phyloP scores from a whole-genome alignment of 805 yeast genomes.

The Pichia nanzhaoensis region DNA sequence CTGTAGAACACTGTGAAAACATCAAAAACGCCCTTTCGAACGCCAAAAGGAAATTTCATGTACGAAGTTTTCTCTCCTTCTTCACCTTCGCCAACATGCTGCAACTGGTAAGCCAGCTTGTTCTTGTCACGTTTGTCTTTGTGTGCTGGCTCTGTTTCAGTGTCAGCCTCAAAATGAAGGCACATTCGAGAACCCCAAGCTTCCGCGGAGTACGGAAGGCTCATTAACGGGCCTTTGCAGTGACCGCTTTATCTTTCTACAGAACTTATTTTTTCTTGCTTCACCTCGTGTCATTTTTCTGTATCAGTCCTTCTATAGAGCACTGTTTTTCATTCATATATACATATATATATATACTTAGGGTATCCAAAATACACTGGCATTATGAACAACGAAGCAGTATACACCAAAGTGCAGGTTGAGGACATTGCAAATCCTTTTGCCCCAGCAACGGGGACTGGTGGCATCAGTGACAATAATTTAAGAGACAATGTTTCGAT shows the following conservation, averaged over 20 bases:
- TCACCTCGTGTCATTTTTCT: no score
- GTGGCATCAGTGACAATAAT: no score
- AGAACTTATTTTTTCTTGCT: no score
- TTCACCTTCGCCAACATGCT: no score
- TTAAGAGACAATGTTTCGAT: neutral
- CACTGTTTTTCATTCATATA: neutral
- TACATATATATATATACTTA: neutral
- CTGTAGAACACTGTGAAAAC: neutral
- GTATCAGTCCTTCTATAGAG: neutral
- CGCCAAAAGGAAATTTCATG: neutral
- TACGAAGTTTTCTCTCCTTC: no score
- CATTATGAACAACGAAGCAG: neutral
- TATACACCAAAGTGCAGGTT: neutral
- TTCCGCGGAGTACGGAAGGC: no score
- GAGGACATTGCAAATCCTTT: neutral
- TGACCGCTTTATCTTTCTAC: no score
- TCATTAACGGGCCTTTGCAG: no score
- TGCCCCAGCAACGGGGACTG: no score
- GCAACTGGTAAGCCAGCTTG: no score
- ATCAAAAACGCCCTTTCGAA: neutral
- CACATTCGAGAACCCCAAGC: no score
- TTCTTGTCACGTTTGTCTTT: slow-evolving; percentile 1
- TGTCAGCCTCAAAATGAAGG: neutral
- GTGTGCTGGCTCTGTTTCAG: neutral
- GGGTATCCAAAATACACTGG: no score